Evolutionary conservation across 192 early-diverging fungal species (phyloP).

Genomic region (Chytriomyces hyalinus): DNA sequence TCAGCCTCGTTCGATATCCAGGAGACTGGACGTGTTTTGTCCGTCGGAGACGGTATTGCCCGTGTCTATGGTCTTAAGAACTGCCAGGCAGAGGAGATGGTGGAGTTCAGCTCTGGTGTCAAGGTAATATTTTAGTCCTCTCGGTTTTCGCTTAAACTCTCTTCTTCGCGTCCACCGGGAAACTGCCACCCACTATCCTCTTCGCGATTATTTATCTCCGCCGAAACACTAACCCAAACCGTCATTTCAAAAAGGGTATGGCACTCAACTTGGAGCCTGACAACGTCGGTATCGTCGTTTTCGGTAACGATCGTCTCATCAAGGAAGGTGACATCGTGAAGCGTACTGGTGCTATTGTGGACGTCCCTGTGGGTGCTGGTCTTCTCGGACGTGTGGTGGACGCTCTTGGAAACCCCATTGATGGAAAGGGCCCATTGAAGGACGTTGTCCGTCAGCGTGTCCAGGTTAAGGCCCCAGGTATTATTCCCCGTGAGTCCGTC

Average conservation of each 20-base stretch:
- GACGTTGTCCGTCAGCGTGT: constrained; percentile 87
- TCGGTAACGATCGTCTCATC: constrained; percentile 99
- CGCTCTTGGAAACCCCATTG: constrained; percentile 98
- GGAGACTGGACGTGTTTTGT: constrained; percentile 98
- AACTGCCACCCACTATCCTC: background rate
- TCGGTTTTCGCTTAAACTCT: background rate
- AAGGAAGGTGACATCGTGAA: constrained; percentile 99
- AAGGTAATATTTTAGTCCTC: constrained; percentile 62
- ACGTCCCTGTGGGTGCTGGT: constrained; percentile 94
- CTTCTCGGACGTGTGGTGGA: constrained; percentile 98
- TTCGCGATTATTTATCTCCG: background rate
- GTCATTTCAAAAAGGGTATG: constrained; percentile 77
- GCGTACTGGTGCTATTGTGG: constrained; percentile 98
- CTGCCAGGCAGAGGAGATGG: constrained; percentile 99
- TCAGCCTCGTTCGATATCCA: constrained; percentile 85
- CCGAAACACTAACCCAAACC: no score
- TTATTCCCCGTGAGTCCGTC: constrained; percentile 98
- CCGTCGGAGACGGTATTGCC: constrained; percentile 99
- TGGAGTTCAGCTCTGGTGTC: constrained; percentile 99
- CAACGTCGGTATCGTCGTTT: constrained; percentile 99
- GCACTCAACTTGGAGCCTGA: constrained; percentile 99
- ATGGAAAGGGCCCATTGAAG: constrained; percentile 97
- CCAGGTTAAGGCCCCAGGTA: constrained; percentile 99
- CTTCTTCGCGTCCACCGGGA: background rate
- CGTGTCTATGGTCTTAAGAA: constrained; percentile 99